Conservation (phyloP, 139 green algal genomes). For the Micractinium conductrix region DNA sequence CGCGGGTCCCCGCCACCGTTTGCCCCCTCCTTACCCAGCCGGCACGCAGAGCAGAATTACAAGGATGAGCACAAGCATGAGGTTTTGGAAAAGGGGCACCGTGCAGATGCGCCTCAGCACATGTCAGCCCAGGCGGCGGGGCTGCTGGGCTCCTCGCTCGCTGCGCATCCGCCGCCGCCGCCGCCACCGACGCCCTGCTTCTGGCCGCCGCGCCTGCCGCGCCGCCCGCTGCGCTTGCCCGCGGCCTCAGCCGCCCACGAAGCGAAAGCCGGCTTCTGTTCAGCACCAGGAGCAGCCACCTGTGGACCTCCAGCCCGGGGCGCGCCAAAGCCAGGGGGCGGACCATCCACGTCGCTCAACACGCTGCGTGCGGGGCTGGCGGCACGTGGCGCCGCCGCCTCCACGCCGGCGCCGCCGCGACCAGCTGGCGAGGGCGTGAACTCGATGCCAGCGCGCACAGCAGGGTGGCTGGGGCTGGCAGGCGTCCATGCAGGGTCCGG, state of each 20-base stretch:
- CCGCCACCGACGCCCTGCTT: too few relatives aligned
- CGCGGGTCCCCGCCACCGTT: too few relatives aligned
- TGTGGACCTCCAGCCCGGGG: neutral
- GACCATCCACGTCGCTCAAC: neutral
- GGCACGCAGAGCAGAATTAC: too few relatives aligned
- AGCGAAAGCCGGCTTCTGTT: neutral
- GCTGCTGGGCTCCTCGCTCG: too few relatives aligned
- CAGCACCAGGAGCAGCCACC: neutral
- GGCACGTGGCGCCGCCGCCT: neutral
- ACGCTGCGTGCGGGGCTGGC: neutral
- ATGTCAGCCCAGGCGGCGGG: too few relatives aligned
- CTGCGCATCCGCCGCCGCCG: too few relatives aligned
- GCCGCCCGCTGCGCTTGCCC: neutral
- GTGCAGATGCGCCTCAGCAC: too few relatives aligned
- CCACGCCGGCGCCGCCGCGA: too few relatives aligned
- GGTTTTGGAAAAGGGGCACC: too few relatives aligned
- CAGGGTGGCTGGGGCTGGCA: neutral
- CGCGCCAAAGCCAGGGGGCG: neutral
- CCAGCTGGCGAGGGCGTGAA: neutral
- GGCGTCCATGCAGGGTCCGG: neutral
- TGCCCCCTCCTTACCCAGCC: too few relatives aligned
- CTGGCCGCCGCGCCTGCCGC: neutral
- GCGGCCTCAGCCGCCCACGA: neutral
- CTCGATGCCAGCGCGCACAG: neutral
- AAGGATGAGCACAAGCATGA: too few relatives aligned